Evolutionary conservation across 495 filamentous ascomycete species (phyloP).

Genomic region (Aspergillus nidulans): DNA sequence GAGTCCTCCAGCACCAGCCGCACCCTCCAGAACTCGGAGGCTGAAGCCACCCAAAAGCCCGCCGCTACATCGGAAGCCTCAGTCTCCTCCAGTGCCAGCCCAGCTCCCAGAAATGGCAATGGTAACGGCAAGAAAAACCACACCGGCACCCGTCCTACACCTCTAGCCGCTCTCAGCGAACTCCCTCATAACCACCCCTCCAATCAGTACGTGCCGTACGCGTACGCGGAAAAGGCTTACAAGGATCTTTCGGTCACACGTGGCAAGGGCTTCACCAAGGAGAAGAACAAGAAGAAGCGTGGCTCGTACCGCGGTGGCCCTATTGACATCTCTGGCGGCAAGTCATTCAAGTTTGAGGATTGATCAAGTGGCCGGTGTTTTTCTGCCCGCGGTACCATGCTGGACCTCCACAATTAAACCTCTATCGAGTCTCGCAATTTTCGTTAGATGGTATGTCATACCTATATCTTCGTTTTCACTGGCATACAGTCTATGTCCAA

Average conservation of each 20-base stretch:
- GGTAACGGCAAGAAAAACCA: conserved; percentile 49
- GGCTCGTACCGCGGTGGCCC: conserved; percentile 82
- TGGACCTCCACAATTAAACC: background rate
- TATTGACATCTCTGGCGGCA: conserved; percentile 65
- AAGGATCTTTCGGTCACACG: conserved; percentile 83
- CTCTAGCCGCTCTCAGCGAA: conserved; percentile 44
- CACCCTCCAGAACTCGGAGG: conserved; percentile 33
- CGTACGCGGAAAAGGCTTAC: conserved; percentile 83
- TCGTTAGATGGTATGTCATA: background rate
- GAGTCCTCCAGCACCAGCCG: conserved; percentile 25
- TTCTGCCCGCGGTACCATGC: background rate
- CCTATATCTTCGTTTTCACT: background rate
- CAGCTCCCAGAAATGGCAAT: conserved; percentile 38
- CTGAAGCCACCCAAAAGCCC: conserved; percentile 22
- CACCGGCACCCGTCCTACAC: conserved; percentile 40
- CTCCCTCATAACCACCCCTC: conserved; percentile 44
- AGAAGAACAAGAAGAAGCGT: conserved; percentile 94
- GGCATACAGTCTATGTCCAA: background rate
- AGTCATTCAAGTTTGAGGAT: conserved; percentile 85
- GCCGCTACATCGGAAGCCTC: conserved; percentile 24
- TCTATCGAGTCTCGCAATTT: no score
- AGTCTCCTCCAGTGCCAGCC: conserved; percentile 40
- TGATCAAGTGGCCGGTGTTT: conserved; percentile 32
- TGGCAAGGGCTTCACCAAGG: conserved; percentile 98
- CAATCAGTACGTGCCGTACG: conserved; percentile 76